Evolutionary conservation across 2,329 filamentous ascomycete genomes (phyloP), one percentile per base, ranked within the genome.

Genomic region (Aspergillus floridensis): DNA sequence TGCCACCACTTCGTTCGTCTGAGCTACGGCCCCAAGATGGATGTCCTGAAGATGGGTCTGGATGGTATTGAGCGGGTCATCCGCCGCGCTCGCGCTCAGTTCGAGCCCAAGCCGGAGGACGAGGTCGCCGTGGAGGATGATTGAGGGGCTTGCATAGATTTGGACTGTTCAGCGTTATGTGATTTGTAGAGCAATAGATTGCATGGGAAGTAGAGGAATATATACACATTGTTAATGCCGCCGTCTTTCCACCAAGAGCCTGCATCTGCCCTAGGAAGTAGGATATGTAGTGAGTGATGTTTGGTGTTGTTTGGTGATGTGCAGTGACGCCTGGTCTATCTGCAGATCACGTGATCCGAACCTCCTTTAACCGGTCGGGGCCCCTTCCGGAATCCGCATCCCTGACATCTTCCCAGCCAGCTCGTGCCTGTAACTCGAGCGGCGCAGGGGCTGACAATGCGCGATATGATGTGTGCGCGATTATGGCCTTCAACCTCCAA

Each of bases 1-100:
- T 97, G 93, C 78, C 93, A 98, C 78, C 89, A 95, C 78, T 96
- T 93, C 74, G 90, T 96, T 29, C 85, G 92, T 55, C 84, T 96
- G 68, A 92, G 88, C 58, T 96, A 95, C 72, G 92, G 92, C 0
- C 92, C 92, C 3, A 88, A 84, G 70, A 89, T 93, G 87, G 89
- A 93, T 11, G 85, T 86, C 44, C 79, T 96, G 58, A 87, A 88
- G 82, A 86, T 84, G 78, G 92, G 92, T 35, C 83, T 93, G 62
- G 90, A 96, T 73, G 91, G 89, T 46, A 93, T 96, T 69, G 90
- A 96, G 81, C 82, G 89, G 57, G 89, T 95, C 21, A 83, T 96
- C 56, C 86, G 74, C 31, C 77, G 74, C 21, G 77, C 77, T 24
- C 64, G 75, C 31, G 76, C 75, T 61, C 32, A 62, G 22, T 67